Base-by-base conservation (phyloP, 2,329 filamentous ascomycete species). In the Fusarium illudens region DNA sequence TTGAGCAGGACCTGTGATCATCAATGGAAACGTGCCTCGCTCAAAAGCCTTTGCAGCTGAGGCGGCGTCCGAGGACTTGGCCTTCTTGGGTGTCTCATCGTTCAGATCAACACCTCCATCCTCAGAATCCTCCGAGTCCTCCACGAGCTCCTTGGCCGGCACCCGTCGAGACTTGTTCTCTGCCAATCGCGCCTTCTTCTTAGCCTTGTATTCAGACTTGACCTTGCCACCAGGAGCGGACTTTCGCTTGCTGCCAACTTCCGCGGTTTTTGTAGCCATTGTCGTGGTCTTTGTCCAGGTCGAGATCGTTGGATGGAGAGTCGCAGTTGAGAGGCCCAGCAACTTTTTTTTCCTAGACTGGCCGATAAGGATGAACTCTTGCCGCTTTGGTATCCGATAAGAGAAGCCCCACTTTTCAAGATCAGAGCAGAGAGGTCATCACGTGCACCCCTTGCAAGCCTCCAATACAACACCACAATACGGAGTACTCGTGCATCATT, bases 181-280 rank as follows among this genome's bases (percentile, higher is more conserved):
- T 22, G 82, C 77, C 30, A 84, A 73, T 68, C 83, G 82, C 36
- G 81, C 78, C 75, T 90, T 90, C 77, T 88, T 90, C 77, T 88
- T 88, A 36, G 76, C 69, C 58, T 80, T 80, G 55, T 79, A 79
- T 48, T 79, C 78, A 17, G 79, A 70, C 52, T 76, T 81, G 44
- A 81, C 78, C 75, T 85, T 87, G 33, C 76, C 76, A 32, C 72
- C 74, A 8, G 81, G 76, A 25, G 80, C 78, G 32, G 82, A 81
- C 79, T 90, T 90, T 69, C 88, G 82, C 79, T 90, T 90, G 63
- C 79, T 83, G 52, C 84, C 84, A 33, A 78, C 77, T 46, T 79
- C 78, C 55, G 81, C 78, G 60, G 76, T 75, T 74, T 84, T 87
- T 12, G 81, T 81, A 32, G 83, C 84, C 85, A 87, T 87, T 73